These are phyloP conservation scores for Centaurea solstitialis DNA, from an alignment of 129 eudicot genomes.

Conservation along the genomic window DNA sequence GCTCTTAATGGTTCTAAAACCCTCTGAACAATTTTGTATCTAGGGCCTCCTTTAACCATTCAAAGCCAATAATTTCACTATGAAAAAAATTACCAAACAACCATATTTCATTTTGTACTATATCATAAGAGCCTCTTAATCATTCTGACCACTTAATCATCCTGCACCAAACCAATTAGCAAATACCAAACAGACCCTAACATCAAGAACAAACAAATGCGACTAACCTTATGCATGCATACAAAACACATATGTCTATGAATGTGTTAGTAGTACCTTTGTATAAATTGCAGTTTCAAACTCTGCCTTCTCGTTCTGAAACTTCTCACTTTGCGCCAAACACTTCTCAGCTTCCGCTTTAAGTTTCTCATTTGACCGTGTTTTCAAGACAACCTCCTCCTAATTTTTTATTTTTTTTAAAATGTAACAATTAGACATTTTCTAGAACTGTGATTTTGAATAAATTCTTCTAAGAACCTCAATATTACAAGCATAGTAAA, in stretches of 20 bases:
- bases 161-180: too few relatives aligned
- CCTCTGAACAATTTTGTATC: too few relatives aligned
- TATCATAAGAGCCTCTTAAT: too few relatives aligned
- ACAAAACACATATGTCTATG: neutral
- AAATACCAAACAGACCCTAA: neutral
- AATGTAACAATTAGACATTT: neutral
- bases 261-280: constrained; percentile 57
- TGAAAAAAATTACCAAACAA: too few relatives aligned
- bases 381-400: constrained; percentile 87
- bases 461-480: neutral
- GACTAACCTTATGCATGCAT: too few relatives aligned
- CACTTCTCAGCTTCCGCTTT: constrained; percentile 85
- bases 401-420: constrained; percentile 23
- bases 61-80: too few relatives aligned
- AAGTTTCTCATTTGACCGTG: constrained; percentile 61
- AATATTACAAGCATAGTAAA: neutral
- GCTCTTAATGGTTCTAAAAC: too few relatives aligned
- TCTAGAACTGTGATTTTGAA: neutral
- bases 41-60: too few relatives aligned
- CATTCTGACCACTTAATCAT: too few relatives aligned
- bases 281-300: constrained; percentile 79
- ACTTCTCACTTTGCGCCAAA: constrained; percentile 77
- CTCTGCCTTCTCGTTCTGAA: constrained; percentile 74
- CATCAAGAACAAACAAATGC: too few relatives aligned
- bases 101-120: too few relatives aligned